Evolutionary conservation across 805 yeast genomes (phyloP).

Genomic region (Hanseniaspora pseudoguilliermondii): DNA sequence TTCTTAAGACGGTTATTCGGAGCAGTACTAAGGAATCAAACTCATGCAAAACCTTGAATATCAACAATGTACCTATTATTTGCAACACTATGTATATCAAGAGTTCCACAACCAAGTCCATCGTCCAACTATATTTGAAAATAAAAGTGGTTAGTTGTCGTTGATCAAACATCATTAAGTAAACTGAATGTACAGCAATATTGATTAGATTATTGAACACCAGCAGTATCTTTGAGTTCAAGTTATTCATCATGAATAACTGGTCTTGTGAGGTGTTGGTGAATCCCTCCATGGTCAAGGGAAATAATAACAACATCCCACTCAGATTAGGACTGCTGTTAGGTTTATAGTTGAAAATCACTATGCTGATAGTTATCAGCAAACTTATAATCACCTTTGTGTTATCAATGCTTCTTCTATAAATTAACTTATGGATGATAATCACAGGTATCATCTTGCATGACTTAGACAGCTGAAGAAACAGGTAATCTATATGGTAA

Average conservation of each 20-base stretch:
- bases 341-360: constrained; percentile 44
- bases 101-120: constrained; percentile 33
- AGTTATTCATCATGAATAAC: constrained; percentile 1
- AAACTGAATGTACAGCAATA: constrained; percentile 36
- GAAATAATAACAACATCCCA: background rate
- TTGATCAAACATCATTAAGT: constrained; percentile 27
- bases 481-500: constrained; percentile 69
- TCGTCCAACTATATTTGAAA: constrained; percentile 36
- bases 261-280: constrained; percentile 38
- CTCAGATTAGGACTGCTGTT: constrained; percentile 16
- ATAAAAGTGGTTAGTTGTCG: constrained; percentile 26
- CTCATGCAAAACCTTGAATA: constrained; percentile 67
- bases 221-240: constrained; percentile 38
- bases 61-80: constrained; percentile 87
- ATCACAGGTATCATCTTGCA: constrained; percentile 93
- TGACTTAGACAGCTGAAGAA: constrained; percentile 76
- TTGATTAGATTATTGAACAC: constrained; percentile 43
- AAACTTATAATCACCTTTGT: constrained; percentile 69
- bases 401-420: constrained; percentile 56
- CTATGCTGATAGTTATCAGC: constrained; percentile 73
- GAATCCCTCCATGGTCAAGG: constrained; percentile 38
- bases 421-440: constrained; percentile 61
- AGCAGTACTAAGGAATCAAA: constrained; percentile 78
- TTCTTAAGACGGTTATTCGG: constrained; percentile 90
- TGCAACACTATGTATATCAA: constrained; percentile 64